Base-by-base conservation (phyloP, 345 rosid genomes). In the Pistacia vera region DNA sequence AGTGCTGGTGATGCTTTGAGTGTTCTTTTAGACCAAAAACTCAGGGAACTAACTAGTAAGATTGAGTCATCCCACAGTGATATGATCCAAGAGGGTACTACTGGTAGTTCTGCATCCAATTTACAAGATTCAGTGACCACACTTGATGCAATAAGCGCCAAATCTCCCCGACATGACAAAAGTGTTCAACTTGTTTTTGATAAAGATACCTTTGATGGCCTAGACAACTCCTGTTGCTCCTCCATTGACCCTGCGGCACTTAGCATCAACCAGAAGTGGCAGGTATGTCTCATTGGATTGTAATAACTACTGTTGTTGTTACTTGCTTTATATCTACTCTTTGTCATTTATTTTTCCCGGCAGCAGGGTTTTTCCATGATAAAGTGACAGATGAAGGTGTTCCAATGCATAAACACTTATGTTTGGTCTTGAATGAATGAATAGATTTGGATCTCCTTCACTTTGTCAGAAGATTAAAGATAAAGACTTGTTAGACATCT, bases 11-110 rank as follows among this genome's bases (percentile, higher is more conserved):
- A 86, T 82, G 81, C 90, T 70, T 81, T 88, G 87, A 89, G 88
- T 82, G 75, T 57, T 79, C 83, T 95, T 78, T 76, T 95, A 86
- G 98, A 93, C 48, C 82, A 92, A 77, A 95, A 93, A 84, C 90
- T 92, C 74, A 83, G 74, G 71, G 97, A 93, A 81, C 78, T 92
- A 76, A 75, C 94, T 35, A 79, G 84, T 76, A 88, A 84, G 83
- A 77, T 93, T 18, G 89, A 93, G 70, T 79, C 88, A 64, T 83
- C 93, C 68, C 74, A 80, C 46, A 83, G 82, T 77, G 81, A 85
- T 79, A 77, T 81, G 75, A 77, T 84, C 81, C 75, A 67, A 75
- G 90, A 88, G 66, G 87, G 78, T 63, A 77, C 71, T 81, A 77
- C 78, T 71, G 77, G 68, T 76, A 58, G 77, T 75, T 74, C 86